A percentile compares a stretch with the other conserved stretches of the same genome.
phyloP scores from a whole-genome alignment of 257 asterid genomes.

The Gentiana dahurica region DNA sequence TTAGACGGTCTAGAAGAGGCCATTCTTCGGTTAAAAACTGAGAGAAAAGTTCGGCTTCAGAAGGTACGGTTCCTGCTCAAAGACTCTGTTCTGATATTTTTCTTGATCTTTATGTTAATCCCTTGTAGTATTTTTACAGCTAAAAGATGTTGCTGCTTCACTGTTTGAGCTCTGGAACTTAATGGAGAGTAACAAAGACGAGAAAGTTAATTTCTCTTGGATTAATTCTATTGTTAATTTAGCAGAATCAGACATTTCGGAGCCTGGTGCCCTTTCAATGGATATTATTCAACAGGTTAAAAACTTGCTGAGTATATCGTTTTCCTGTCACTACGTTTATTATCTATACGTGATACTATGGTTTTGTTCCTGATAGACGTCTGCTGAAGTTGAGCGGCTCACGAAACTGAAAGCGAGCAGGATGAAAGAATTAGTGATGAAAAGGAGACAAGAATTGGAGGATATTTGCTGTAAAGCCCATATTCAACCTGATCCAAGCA shows the following conservation, averaged over 20 bases:
- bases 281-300: conserved; percentile 69
- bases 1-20: conserved; percentile 76
- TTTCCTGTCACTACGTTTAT: neutral
- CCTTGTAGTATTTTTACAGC: conserved; percentile 36
- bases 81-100: conserved; percentile 4
- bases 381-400: conserved; percentile 84
- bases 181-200: conserved; percentile 68
- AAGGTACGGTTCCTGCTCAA: conserved; percentile 41
- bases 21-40: conserved; percentile 52
- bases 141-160: conserved; percentile 61
- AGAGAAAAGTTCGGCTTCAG: conserved; percentile 63
- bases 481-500: conserved; percentile 79
- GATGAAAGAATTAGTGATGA: conserved; percentile 87
- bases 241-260: conserved; percentile 55
- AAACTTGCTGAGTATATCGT: conserved; percentile 3
- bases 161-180: conserved; percentile 81
- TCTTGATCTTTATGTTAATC: conserved; percentile 14
- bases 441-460: conserved; percentile 77
- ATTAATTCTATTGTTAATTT: conserved; percentile 44
- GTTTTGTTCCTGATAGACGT: conserved; percentile 26
- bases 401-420: conserved; percentile 74
- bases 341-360: too few relatives aligned
- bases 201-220: conserved; percentile 41
- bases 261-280: conserved; percentile 57
- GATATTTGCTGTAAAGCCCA: conserved; percentile 64